These are phyloP conservation scores for Penicillium capsulatum DNA, from an alignment of 2,329 filamentous ascomycete species.

Conservation along the genomic window DNA sequence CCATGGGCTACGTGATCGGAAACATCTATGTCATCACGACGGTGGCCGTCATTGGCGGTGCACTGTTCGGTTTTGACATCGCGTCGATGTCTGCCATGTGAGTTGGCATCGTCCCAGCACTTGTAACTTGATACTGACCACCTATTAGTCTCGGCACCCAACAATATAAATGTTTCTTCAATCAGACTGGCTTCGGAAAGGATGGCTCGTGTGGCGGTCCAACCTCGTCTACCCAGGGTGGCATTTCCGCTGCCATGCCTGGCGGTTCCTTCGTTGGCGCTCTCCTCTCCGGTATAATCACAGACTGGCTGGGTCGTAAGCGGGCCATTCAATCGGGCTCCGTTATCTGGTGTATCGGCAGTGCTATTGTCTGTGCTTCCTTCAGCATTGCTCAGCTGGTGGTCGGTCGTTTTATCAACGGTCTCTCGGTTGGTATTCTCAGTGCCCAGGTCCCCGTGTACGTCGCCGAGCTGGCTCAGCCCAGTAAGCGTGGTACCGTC, in stretches of 20 bases:
- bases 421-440: conserved; percentile 68
- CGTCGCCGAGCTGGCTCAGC: conserved; percentile 61
- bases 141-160: conserved; percentile 53
- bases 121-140: no score
- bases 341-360: conserved; percentile 52
- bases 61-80: conserved; percentile 75
- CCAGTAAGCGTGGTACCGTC: conserved; percentile 55
- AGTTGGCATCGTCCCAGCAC: not conserved
- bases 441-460: conserved; percentile 62
- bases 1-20: conserved; percentile 42
- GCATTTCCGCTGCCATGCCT: conserved; percentile 68
- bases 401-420: conserved; percentile 64
- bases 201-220: conserved; percentile 42
- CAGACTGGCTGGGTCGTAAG: conserved; percentile 54
- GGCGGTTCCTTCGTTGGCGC: conserved; percentile 65
- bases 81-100: conserved; percentile 64
- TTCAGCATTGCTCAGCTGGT: conserved; percentile 68
- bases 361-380: conserved; percentile 58
- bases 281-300: conserved; percentile 51
- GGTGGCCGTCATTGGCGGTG: conserved; percentile 61
- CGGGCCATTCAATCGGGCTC: conserved; percentile 51
- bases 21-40: conserved; percentile 58
- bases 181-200: conserved; percentile 45
- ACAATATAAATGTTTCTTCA: conserved; percentile 69
- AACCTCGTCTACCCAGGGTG: conserved; percentile 55